Percentiles rank a stretch among this genome's conserved stretches.
phyloP scores from a whole-genome alignment of 257 asterid species.

The Galeopsis tetrahit region DNA sequence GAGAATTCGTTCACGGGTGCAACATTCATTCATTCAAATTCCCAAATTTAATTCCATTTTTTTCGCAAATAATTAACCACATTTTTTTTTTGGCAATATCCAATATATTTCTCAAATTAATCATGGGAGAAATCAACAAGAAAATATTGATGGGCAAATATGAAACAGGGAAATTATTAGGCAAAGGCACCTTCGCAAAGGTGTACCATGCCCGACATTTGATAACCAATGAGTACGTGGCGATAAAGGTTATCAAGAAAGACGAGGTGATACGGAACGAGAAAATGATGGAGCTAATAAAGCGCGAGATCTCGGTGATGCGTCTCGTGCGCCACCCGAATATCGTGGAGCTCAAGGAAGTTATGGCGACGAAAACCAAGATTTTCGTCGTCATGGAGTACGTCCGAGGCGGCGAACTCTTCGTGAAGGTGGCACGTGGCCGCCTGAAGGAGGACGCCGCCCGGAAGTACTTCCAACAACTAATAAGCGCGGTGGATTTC shows the following conservation, averaged over 20 bases:
- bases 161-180: constrained; percentile 54
- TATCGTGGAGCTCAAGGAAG: constrained; percentile 60
- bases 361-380: constrained; percentile 60
- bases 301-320: constrained; percentile 64
- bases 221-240: constrained; percentile 52
- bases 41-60: not conserved
- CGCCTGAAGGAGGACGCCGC: constrained; percentile 51
- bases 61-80: not conserved
- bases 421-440: constrained; percentile 51
- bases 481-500: constrained; percentile 55
- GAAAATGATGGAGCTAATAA: constrained; percentile 59
- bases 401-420: constrained; percentile 68
- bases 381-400: constrained; percentile 65
- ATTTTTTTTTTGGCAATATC: constrained; percentile 5
- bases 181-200: constrained; percentile 68
- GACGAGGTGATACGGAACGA: constrained; percentile 48
- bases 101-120: not conserved
- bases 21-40: not conserved
- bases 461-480: constrained; percentile 57
- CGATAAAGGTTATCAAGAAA: constrained; percentile 64
- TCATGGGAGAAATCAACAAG: constrained; percentile 43
- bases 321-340: constrained; percentile 66
- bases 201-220: constrained; percentile 52
- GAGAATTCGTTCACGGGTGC: not conserved
- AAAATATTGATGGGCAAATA: constrained; percentile 56